Evolutionary conservation across 768 basidiomycete genomes (phyloP), one percentile per base, ranked within the genome.

Genomic region (Boletales sp.): DNA sequence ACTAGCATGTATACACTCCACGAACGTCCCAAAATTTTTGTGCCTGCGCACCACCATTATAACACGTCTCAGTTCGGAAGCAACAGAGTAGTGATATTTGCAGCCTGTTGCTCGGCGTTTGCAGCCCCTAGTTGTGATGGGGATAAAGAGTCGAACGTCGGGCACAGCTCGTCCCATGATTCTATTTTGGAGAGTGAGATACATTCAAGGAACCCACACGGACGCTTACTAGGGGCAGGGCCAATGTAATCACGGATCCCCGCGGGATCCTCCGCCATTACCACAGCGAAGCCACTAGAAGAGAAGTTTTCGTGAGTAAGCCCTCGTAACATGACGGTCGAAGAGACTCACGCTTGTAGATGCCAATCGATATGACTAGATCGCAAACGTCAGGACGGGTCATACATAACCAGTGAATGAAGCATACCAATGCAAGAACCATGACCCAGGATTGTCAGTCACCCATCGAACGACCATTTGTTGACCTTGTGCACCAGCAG

Each of bases 361-460:
- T 66, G 65, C 65, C 64, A 66, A 19, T 67, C 65, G 15, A 65
- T 61, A 24, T 65, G 65, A 42, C 65, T 66, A 34, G 48, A 19
- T 15, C 8, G 8, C n/a, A 14, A 11, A 21, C 10, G 35, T 56
- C 39, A 57, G 35, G 8, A 50, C 15, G 32, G 1, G 18, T 21
- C 12, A 17, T 15, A 17, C 7, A 19, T 14, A 34, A 6, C 39
- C n/a, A 12, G 43, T 15, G 18, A 45, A 12, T 10, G 15, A 32
- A 27, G 30, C 30, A 39, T 47, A 66, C 65, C 66, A 76, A 49
- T 77, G 75, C 37, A 76, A 52, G 53, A 76, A 68, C 77, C 81
- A 83, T 10, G 79, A 74, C 7, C 85, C 84, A 1, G 82, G 69
- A 61, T 87, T 86, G 55, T 86, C 80, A 3, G 83, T 83, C 17